These are phyloP conservation scores for Neopestalotiopsis rosae DNA, from an alignment of 2,329 filamentous ascomycete genomes.

Conservation along the genomic window DNA sequence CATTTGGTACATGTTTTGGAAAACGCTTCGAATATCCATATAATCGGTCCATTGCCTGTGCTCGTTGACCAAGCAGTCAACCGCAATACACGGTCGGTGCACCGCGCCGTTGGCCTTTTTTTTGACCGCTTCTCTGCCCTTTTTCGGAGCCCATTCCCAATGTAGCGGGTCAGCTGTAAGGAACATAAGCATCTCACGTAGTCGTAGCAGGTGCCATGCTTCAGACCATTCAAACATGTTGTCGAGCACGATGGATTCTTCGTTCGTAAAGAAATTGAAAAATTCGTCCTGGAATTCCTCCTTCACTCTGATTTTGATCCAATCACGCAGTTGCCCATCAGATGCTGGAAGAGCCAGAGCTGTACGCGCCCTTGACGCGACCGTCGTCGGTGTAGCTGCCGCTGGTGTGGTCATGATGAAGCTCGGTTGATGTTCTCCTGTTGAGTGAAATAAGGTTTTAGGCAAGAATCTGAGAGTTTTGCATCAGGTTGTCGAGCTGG, in stretches of 20 bases:
- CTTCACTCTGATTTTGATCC: neutral
- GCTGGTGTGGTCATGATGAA: neutral
- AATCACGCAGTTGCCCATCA: neutral
- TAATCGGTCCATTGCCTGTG: neutral
- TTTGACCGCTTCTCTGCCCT: neutral
- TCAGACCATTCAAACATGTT: neutral
- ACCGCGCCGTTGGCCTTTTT: neutral
- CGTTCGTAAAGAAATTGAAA: neutral
- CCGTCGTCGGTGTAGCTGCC: neutral
- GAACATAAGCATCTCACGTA: neutral
- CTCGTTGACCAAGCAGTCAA: neutral
- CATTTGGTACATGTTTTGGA: neutral
- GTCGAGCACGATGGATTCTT: neutral
- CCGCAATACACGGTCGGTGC: neutral
- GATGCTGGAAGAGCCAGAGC: neutral
- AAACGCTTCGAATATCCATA: neutral
- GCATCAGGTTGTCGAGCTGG: too few relatives aligned
- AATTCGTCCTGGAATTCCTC: neutral
- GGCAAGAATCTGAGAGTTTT: too few relatives aligned
- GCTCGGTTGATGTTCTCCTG: too few relatives aligned
- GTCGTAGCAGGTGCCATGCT: neutral
- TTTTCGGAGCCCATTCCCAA: neutral
- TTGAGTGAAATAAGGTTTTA: too few relatives aligned
- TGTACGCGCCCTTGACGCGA: neutral
- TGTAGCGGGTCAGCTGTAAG: neutral